A percentile compares a stretch with the other conserved stretches of the same genome.
phyloP scores from a whole-genome alignment of 495 filamentous ascomycete genomes.

The Acidomyces sp. region DNA sequence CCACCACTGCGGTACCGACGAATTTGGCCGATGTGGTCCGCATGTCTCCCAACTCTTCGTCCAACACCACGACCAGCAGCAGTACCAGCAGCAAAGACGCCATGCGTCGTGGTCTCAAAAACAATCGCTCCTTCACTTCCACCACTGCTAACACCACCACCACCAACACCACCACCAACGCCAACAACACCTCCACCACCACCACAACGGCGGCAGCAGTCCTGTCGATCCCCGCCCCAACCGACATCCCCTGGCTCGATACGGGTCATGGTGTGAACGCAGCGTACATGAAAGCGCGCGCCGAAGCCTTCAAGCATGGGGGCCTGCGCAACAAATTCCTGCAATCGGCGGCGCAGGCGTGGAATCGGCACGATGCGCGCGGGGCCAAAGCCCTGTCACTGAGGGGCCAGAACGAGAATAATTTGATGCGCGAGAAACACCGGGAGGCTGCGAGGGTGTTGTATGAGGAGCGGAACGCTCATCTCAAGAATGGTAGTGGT shows the following conservation, averaged over 20 bases:
- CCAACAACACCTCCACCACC: slow-evolving; percentile 31
- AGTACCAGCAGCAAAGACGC: slow-evolving; percentile 38
- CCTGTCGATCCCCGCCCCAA: slow-evolving; percentile 69
- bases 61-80: slow-evolving; percentile 27
- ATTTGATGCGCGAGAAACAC: slow-evolving; percentile 92
- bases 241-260: slow-evolving; percentile 93
- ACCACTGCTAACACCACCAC: slow-evolving; percentile 17
- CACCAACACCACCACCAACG: too few relatives aligned
- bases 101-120: slow-evolving; percentile 19
- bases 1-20: slow-evolving; percentile 42
- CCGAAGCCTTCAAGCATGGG: slow-evolving; percentile 92
- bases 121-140: slow-evolving; percentile 20
- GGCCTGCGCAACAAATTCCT: slow-evolving; percentile 93
- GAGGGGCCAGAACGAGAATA: slow-evolving; percentile 90
- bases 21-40: slow-evolving; percentile 65
- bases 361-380: slow-evolving; percentile 95
- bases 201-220: slow-evolving; percentile 72
- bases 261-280: slow-evolving; percentile 85
- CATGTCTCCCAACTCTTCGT: slow-evolving; percentile 34
- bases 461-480: slow-evolving; percentile 89
- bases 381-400: slow-evolving; percentile 90
- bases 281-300: slow-evolving; percentile 83
- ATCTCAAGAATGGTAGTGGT: slow-evolving; percentile 27
- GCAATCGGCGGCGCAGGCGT: slow-evolving; percentile 98
- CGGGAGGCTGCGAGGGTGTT: slow-evolving; percentile 83